Percentiles rank a stretch among this genome's conserved stretches.
Conservation (phyloP, 495 filamentous ascomycete genomes). For the Delitschia confertaspora region DNA sequence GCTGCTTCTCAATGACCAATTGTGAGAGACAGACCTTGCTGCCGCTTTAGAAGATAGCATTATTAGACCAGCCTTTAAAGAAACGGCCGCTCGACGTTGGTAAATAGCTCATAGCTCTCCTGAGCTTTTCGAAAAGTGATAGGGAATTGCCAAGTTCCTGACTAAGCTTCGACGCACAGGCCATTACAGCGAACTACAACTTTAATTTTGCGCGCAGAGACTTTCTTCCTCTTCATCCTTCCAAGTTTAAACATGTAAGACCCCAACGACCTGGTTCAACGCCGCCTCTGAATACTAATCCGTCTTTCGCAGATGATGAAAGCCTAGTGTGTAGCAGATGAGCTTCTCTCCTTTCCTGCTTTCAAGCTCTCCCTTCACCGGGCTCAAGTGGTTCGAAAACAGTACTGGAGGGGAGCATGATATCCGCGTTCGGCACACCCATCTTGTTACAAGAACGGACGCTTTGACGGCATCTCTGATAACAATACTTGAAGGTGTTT, state of each 20-base stretch:
- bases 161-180: conserved; percentile 15
- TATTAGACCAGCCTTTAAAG: neutral
- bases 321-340: conserved; percentile 93
- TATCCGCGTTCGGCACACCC: conserved; percentile 97
- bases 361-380: conserved; percentile 68
- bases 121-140: too few species aligned
- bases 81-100: too few species aligned
- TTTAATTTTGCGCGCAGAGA: conserved; percentile 2
- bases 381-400: conserved; percentile 82
- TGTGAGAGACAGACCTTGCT: neutral
- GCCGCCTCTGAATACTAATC: conserved; percentile 8
- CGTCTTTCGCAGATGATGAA: conserved; percentile 89
- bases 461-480: conserved; percentile 98
- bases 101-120: too few species aligned
- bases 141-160: conserved; percentile 11
- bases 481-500: conserved; percentile 44
- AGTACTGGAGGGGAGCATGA: conserved; percentile 66
- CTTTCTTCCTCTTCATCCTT: conserved; percentile 76
- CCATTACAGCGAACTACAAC: conserved; percentile 4
- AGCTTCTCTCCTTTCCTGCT: conserved; percentile 56
- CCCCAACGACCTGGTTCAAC: conserved; percentile 4
- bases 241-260: conserved; percentile 93
- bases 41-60: neutral
- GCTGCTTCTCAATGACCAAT: conserved; percentile 26
- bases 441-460: conserved; percentile 95